Evolutionary conservation across 805 yeast genomes (phyloP), one percentile per base, ranked within the genome.

Genomic region (Metschnikowia bowlesiae): DNA sequence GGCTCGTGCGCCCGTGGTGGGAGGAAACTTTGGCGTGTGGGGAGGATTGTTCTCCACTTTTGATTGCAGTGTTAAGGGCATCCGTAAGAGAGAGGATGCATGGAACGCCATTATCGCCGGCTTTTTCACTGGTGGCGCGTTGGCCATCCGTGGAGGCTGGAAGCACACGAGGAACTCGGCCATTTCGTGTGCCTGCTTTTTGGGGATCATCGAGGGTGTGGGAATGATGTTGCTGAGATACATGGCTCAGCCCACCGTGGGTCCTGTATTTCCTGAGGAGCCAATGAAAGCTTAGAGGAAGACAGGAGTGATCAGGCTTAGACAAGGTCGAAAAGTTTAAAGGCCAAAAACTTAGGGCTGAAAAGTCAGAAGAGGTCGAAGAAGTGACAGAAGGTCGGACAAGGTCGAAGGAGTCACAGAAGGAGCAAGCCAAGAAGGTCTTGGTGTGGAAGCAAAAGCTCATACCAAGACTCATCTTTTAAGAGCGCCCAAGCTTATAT

Each of bases 21-120:
- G 99, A 59, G 99, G 99, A 65, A 94, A 94, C 72, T 92, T 94
- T 64, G 99, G 99, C 75, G 96, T 89, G 37, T 94, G 99, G 99
- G 99, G 99, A 78, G 99, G 99, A 53, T 76, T 94, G 62, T 94
- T 94, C 67, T 89, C 97, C 33, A 86, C 95, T 11, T 94, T 84
- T 66, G 99, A 94, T 71, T 94, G 99, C 78, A 81, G 91, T 13
- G 96, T 94, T 43, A 94, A 92, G 71, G 96, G 92, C 2, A 82
- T 94, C 39, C 87, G 99, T 78, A 87, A 89, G 71, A 89, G 97
- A 77, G 99, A 94, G 71, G 99, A 94, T 70, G 96, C 98, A 6
- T 88, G 96, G 88, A 94, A 94, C 68, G 97, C 97, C 58, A 91
- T 94, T 66, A 85, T 92, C 65, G 97, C 98, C 33, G 99, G 99